Evolutionary conservation across 116 monocot genomes (phyloP), one percentile per base, ranked within the genome.

Genomic region (Iris pallida): DNA sequence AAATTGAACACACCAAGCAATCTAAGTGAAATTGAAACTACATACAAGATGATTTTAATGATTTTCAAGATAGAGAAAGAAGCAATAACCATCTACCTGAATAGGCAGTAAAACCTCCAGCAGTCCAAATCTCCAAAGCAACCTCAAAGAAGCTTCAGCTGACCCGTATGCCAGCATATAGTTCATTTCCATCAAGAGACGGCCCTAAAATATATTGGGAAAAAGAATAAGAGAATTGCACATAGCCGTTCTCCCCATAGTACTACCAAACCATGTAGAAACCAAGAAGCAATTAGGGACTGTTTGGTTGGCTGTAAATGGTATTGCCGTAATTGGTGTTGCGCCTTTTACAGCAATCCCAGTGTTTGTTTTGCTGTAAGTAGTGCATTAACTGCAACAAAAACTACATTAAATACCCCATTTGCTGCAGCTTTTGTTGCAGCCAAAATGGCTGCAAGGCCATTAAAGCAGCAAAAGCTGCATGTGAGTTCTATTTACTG

Each of bases 161-260:
- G 97, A 97, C 15, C 97, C 97, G 75, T 90, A 97, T 45, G 92
- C 89, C 68, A 97, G 76, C 97, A 97, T 97, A 73, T 97, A 92
- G 71, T 97, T 97, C 82, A 92, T 79, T 82, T 97, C 97, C 97
- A 97, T 92, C 15, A 87, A 70, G 47, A 97, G 85, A 48, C 97
- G 87, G 63, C 87, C 82, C 97, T 92, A 63, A 20, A 73, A 7
- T 12, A 66, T 63, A 16, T n/a, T 45, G 12, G 4, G 30, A 56
- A 13, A 72, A 30, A 69, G 10, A 15, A 64, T 10, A 69, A n/a
- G 15, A 5, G 15, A 17, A 68, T 16, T 6, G 8, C 64, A 19
- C 5, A 7, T 40, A 51, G 16, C 10, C 6, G 30, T 14, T 65
- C 15, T 43, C 5, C 43, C 14, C 16, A 18, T 7, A 54, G 16